These are phyloP conservation scores for Allomyces javanicus DNA, from an alignment of 192 early-diverging fungal genomes.

Conservation along the genomic window DNA sequence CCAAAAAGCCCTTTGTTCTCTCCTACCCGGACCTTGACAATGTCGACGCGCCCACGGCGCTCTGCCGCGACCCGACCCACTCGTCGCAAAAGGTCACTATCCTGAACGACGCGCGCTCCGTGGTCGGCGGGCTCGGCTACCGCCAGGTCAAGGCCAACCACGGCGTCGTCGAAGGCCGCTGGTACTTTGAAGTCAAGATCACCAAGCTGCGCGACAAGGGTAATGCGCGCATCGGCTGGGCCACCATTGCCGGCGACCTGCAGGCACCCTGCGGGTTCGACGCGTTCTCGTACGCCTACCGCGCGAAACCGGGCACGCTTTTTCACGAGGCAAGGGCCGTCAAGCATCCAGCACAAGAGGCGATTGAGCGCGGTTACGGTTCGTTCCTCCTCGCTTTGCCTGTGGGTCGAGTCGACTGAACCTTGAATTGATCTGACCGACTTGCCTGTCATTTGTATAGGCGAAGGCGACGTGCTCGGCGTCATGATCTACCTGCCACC, in stretches of 20 bases:
- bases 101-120: background rate
- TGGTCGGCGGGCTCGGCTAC: slow-evolving; percentile 20
- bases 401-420: too few species aligned
- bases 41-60: background rate
- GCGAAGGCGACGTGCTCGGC: slow-evolving; percentile 19
- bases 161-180: slow-evolving; percentile 47
- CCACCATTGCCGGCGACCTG: slow-evolving; percentile 53
- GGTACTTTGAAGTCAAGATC: slow-evolving; percentile 53
- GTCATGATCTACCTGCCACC: slow-evolving; percentile 23
- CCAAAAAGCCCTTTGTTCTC: background rate
- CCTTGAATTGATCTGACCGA: too few species aligned
- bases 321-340: slow-evolving; percentile 28
- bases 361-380: too few species aligned
- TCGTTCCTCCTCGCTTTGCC: too few species aligned
- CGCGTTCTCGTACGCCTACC: slow-evolving; percentile 46
- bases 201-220: slow-evolving; percentile 25
- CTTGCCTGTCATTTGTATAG: too few species aligned
- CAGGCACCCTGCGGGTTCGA: slow-evolving; percentile 60
- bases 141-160: slow-evolving; percentile 55
- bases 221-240: slow-evolving; percentile 51
- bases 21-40: background rate
- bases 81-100: background rate
- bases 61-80: background rate
- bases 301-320: slow-evolving; percentile 41
- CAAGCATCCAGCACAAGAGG: too few species aligned